Evolutionary conservation across 2,329 filamentous ascomycete genomes (phyloP), one percentile per base, ranked within the genome.

Genomic region (Seiridium cupressi): DNA sequence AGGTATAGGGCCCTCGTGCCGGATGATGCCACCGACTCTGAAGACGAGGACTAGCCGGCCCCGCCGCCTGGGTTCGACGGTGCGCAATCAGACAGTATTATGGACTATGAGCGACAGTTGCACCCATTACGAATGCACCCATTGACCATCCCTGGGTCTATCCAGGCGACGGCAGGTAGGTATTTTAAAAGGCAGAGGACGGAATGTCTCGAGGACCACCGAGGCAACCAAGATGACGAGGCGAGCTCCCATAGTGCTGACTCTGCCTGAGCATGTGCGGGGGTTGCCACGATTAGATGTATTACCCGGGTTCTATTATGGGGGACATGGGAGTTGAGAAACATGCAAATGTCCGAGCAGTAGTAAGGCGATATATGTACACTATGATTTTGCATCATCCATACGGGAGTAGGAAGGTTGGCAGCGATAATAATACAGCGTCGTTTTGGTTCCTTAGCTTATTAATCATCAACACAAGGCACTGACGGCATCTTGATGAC

Each of bases 1-100:
- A 81, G 91, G 64, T 96, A 93, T 74, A 84, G 92, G 60, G 89
- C 91, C 2, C 80, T 96, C 32, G 74, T 93, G 60, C 87, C 90
- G 2, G 90, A 95, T 65, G 90, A 94, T 51, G 75, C 79, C 46
- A 90, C 88, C 63, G 91, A 94, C 64, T 59, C 57, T 11, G 56
- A 58, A 5, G 57, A 59, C 5, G 57, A 59, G 31, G 49, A 59
- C 34, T 59, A 59, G 57, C 13, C 13, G 10, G 34, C 13, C 44
- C 47, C 44, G 13, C 3, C n/a, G 32, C 10, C 49, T 32, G 49
- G 47, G n/a, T 3, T 53, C 11, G 49, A 53, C 9, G 49, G 49
- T 8, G 8, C 32, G 34, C 49, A 53, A 13, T 34, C 31, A 32
- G 9, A 49, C 47, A 32, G 35, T 26, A 26, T 26, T 26, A 26